Evolutionary conservation across 768 basidiomycete species (phyloP).

Genomic region (Arthromyces matolae): DNA sequence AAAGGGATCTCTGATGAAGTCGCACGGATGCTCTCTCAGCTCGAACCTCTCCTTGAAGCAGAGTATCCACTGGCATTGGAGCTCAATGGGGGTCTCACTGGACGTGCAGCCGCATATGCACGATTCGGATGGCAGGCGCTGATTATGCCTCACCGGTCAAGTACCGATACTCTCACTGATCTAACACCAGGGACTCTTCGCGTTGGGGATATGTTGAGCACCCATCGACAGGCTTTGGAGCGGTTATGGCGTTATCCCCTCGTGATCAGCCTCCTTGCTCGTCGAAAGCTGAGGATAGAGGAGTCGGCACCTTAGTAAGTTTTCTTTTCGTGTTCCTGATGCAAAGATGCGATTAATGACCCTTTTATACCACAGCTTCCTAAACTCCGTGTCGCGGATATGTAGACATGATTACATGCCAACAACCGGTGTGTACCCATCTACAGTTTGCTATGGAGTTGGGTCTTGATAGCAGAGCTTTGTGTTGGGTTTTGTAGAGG

Average conservation of each 20-base stretch:
- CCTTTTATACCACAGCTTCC: conserved; percentile 49
- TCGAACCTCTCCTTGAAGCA: conserved; percentile 13
- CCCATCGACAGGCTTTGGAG: conserved; percentile 47
- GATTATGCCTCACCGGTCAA: conserved; percentile 9
- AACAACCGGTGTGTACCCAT: conserved; percentile 50
- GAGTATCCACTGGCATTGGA: conserved; percentile 8
- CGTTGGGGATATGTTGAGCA: conserved; percentile 48
- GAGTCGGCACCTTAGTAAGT: conserved; percentile 75
- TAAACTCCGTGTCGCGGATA: conserved; percentile 60
- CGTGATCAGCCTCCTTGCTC: conserved; percentile 51
- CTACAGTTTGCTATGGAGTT: too few species aligned
- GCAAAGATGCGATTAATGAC: background rate
- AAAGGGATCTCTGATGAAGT: conserved; percentile 11
- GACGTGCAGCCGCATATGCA: conserved; percentile 12
- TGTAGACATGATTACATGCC: conserved; percentile 67
- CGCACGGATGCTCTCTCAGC: background rate
- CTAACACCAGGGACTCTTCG: conserved; percentile 3
- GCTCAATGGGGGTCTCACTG: conserved; percentile 16
- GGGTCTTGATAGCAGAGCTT: conserved; percentile 1
- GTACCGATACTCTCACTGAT: conserved; percentile 8
- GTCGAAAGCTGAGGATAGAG: conserved; percentile 61
- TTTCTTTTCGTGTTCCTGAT: background rate
- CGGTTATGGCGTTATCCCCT: conserved; percentile 67
- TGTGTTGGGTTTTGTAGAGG: conserved; percentile 41
- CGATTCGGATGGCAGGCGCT: conserved; percentile 15